A percentile compares a stretch with the other conserved stretches of the same genome.
Evolutionary conservation across 352 stramenopile species (phyloP).

Genomic region (Globisporangium cylindrosporum): DNA sequence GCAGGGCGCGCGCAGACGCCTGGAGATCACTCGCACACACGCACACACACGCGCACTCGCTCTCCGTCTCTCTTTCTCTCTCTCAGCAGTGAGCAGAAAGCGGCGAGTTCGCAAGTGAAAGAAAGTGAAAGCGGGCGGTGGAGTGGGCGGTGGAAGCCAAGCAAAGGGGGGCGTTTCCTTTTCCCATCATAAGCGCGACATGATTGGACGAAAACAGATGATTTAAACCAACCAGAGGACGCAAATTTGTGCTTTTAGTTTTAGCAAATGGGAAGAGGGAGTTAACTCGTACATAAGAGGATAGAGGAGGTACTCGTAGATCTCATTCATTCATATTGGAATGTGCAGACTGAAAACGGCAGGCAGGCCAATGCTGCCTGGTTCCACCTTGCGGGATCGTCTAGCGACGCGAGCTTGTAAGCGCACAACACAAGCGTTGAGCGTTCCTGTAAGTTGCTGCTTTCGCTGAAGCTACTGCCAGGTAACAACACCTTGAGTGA

Average conservation of each 20-base stretch:
- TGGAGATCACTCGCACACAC: neutral
- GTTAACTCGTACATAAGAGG: neutral
- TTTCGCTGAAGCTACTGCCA: slow-evolving; percentile 1
- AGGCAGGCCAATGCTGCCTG: too few species aligned
- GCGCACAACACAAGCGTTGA: too few species aligned
- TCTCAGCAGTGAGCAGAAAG: slow-evolving; percentile 42
- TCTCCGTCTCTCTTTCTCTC: slow-evolving; percentile 14
- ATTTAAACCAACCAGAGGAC: slow-evolving; percentile 26
- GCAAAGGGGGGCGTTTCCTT: slow-evolving; percentile 16
- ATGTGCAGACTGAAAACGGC: too few species aligned
- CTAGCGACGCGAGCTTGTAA: too few species aligned
- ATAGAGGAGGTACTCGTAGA: slow-evolving; percentile 2
- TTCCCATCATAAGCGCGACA: neutral
- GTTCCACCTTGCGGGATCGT: too few species aligned
- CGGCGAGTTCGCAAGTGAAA: slow-evolving; percentile 68
- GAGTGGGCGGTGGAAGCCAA: slow-evolving; percentile 5
- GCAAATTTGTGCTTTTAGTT: neutral
- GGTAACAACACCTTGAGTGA: slow-evolving; percentile 51
- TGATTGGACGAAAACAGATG: neutral
- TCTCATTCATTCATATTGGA: neutral
- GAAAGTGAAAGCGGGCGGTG: neutral
- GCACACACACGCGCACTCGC: slow-evolving; percentile 1
- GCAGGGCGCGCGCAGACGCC: slow-evolving; percentile 2
- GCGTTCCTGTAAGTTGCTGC: neutral
- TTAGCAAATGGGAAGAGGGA: neutral